Conservation (phyloP, 768 basidiomycete species). For the Lactarius akahatsu region DNA sequence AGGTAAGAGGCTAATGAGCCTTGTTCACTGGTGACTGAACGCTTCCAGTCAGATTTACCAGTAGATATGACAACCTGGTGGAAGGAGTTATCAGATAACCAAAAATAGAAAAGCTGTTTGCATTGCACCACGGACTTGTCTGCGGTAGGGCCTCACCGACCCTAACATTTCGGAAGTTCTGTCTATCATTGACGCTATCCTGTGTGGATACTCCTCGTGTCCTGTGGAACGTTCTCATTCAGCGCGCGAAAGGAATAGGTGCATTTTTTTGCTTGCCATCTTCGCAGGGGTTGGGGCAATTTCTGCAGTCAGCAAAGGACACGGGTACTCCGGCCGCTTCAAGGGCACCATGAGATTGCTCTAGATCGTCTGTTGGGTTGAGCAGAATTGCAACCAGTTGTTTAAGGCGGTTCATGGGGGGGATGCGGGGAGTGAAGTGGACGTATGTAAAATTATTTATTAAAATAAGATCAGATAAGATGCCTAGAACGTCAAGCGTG, state of each 20-base stretch:
- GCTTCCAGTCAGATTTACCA: slow-evolving; percentile 85
- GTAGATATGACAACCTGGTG: slow-evolving; percentile 82
- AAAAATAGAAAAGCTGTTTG: not conserved
- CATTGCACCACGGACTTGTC: slow-evolving; percentile 55
- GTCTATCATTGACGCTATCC: slow-evolving; percentile 65
- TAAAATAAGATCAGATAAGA: not conserved
- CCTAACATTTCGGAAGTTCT: slow-evolving; percentile 82
- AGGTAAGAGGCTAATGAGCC: slow-evolving; percentile 70
- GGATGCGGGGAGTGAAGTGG: not conserved
- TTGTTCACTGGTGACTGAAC: slow-evolving; percentile 69
- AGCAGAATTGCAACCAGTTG: slow-evolving; percentile 24
- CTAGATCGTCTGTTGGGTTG: slow-evolving; percentile 17
- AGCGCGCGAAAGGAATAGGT: slow-evolving; percentile 4
- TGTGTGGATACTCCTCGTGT: slow-evolving; percentile 70
- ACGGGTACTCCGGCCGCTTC: slow-evolving; percentile 32
- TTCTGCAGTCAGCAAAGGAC: slow-evolving; percentile 33
- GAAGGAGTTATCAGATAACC: slow-evolving; percentile 20
- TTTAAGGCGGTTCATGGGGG: slow-evolving; percentile 25
- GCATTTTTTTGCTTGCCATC: slow-evolving; percentile 30
- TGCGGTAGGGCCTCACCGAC: slow-evolving; percentile 76
- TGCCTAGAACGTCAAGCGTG: not conserved
- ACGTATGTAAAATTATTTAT: not conserved
- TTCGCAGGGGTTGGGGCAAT: slow-evolving; percentile 36
- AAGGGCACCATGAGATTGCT: slow-evolving; percentile 25
- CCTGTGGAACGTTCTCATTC: slow-evolving; percentile 39